Evolutionary conservation across 2,329 filamentous ascomycete genomes (phyloP).

Genomic region (Fusarium sp.): DNA sequence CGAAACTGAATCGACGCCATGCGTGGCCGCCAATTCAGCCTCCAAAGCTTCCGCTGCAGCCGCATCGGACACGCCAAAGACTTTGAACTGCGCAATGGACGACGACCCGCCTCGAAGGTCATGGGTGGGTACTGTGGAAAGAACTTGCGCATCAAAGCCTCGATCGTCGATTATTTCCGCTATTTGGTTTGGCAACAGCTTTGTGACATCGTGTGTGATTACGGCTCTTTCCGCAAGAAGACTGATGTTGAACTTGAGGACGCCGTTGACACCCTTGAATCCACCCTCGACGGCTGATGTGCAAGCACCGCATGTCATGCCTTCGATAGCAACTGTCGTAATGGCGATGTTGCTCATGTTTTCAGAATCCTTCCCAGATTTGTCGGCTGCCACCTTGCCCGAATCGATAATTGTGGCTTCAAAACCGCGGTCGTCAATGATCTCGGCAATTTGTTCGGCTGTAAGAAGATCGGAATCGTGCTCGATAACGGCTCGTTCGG

Average conservation of each 20-base stretch:
- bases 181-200: slow-evolving; percentile 80
- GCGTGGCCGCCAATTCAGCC: slow-evolving; percentile 70
- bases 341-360: slow-evolving; percentile 65
- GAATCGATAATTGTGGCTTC: slow-evolving; percentile 83
- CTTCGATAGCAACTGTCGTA: slow-evolving; percentile 90
- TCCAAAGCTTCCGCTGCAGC: slow-evolving; percentile 79
- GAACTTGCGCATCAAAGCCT: slow-evolving; percentile 86
- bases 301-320: slow-evolving; percentile 98
- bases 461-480: slow-evolving; percentile 73
- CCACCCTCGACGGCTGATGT: slow-evolving; percentile 90
- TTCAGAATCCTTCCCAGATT: slow-evolving; percentile 43
- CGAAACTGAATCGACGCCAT: slow-evolving; percentile 80
- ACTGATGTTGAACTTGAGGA: slow-evolving; percentile 94
- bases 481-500: slow-evolving; percentile 86
- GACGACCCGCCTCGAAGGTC: slow-evolving; percentile 66
- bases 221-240: slow-evolving; percentile 92
- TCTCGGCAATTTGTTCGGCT: slow-evolving; percentile 67
- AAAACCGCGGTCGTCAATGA: slow-evolving; percentile 81
- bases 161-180: slow-evolving; percentile 87
- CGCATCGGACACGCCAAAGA: slow-evolving; percentile 84
- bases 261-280: slow-evolving; percentile 80
- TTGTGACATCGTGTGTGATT: slow-evolving; percentile 81
- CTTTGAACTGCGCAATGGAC: slow-evolving; percentile 79
- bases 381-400: slow-evolving; percentile 58
- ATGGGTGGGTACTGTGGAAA: slow-evolving; percentile 78